Evolutionary conservation across 768 basidiomycete genomes (phyloP), one percentile per base, ranked within the genome.

Genomic region (Hericium alpestre): DNA sequence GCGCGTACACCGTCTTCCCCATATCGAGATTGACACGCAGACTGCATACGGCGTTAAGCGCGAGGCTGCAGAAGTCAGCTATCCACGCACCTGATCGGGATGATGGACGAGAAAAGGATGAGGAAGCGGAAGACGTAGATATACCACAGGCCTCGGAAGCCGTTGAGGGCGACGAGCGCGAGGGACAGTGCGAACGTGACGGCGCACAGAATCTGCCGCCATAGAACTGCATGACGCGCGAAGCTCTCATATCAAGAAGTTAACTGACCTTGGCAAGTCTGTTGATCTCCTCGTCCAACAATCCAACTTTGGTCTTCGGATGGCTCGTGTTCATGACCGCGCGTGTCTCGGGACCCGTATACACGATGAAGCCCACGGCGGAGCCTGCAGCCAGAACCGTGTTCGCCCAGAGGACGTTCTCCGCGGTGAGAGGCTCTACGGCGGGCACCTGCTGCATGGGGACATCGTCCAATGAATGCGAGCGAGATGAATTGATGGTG

Each of bases 321-420:
- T 95, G 93, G 63, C 90, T 93, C 4, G 96, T 99, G 63, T 99
- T 99, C 92, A 99, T 93, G 22, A 97, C 95, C 1, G 96, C 96
- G 56, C 96, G 77, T 7, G 95, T 98, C 69, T 99, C 94, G 0
- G 85, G 72, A 0, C 96, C 96, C 2, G 96, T 98, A 68, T 97
- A 99, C 3, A 96, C 78, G 20, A 99, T 84, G 56, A 98, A 85
- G 3, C 94, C 93, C 40, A 98, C 80, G 0, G 91, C 93, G 22
- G 86, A 86, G 1, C 95, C 96, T 0, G 96, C 92, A 18, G 96
- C 95, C 32, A 99, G 79, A 3, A 99, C 96, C 0, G 96, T 98
- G 68, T 98, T 98, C 0, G 94, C 81, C 95, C 96, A 99, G 4
- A 99, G 76, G 41, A 95, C 79, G 70, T 98, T 97, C 69, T 98